phyloP scores from a whole-genome alignment of 2,329 filamentous ascomycete species.

The Penicillium carneum region DNA sequence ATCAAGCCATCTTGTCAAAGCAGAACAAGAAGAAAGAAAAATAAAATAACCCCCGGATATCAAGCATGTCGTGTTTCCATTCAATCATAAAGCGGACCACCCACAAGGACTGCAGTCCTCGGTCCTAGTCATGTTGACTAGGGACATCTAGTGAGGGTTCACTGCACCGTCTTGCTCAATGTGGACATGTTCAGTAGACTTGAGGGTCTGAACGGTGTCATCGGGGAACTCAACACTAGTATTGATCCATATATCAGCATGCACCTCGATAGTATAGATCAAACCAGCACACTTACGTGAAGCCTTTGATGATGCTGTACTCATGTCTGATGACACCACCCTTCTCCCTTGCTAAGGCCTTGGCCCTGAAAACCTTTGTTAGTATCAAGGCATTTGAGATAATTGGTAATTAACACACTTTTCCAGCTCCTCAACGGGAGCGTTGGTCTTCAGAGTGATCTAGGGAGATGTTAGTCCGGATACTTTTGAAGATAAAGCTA shows the following conservation, averaged over 20 bases:
- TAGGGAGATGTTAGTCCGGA: constrained; percentile 48
- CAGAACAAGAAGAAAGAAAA: constrained; percentile 12
- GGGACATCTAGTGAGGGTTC: constrained; percentile 68
- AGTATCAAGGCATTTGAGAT: constrained; percentile 14
- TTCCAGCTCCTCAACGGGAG: constrained; percentile 70
- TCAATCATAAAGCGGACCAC: background rate
- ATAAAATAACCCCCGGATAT: constrained; percentile 11
- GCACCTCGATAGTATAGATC: background rate
- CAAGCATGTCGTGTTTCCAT: background rate
- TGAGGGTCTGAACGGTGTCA: constrained; percentile 70
- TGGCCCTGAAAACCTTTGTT: constrained; percentile 64
- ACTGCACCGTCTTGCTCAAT: constrained; percentile 79
- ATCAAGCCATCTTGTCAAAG: constrained; percentile 32
- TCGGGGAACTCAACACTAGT: constrained; percentile 75
- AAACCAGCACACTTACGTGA: constrained; percentile 71
- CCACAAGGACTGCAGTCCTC: constrained; percentile 1
- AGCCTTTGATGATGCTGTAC: constrained; percentile 88
- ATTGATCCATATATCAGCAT: constrained; percentile 19
- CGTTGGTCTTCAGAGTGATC: constrained; percentile 80
- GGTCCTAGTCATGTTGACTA: background rate
- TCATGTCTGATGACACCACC: constrained; percentile 86
- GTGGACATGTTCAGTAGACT: constrained; percentile 74
- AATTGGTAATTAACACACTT: constrained; percentile 59
- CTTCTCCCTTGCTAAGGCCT: constrained; percentile 74
- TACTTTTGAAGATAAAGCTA: background rate